Evolutionary conservation across 1,139 yeast species (phyloP).

Genomic region (Komagataea norvegica): DNA sequence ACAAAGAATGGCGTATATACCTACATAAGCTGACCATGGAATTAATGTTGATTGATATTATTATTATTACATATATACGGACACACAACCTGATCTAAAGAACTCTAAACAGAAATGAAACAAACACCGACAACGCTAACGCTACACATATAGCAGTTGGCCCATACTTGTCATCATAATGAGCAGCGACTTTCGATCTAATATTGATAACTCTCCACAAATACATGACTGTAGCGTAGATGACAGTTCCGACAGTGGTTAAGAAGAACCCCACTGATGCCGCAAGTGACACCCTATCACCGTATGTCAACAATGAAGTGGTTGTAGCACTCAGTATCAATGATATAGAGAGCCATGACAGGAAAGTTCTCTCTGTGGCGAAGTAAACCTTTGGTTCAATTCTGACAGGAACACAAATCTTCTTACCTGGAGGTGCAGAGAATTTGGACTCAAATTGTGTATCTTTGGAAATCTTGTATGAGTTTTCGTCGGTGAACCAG

Average conservation of each 20-base stretch:
- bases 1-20: too few species aligned
- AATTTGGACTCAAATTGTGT: slow-evolving; percentile 65
- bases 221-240: slow-evolving; percentile 71
- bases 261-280: slow-evolving; percentile 89
- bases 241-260: slow-evolving; percentile 68
- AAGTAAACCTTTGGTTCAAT: slow-evolving; percentile 83
- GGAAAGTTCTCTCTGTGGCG: slow-evolving; percentile 77
- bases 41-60: too few species aligned
- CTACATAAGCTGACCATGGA: too few species aligned
- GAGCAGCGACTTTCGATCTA: slow-evolving; percentile 73
- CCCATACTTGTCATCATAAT: slow-evolving; percentile 85
- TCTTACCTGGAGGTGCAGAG: slow-evolving; percentile 72
- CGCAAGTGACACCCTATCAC: slow-evolving; percentile 60
- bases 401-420: slow-evolving; percentile 71
- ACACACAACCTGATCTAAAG: slow-evolving; percentile 8
- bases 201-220: slow-evolving; percentile 80
- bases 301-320: slow-evolving; percentile 64
- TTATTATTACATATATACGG: not conserved
- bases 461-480: slow-evolving; percentile 74
- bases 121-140: slow-evolving; percentile 65
- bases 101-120: slow-evolving; percentile 49
- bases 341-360: slow-evolving; percentile 74
- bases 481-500: slow-evolving; percentile 61
- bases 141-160: slow-evolving; percentile 79
- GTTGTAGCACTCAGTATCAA: slow-evolving; percentile 72